Base-by-base conservation (phyloP, 805 yeast species). In the Suhomyces sp. region DNA sequence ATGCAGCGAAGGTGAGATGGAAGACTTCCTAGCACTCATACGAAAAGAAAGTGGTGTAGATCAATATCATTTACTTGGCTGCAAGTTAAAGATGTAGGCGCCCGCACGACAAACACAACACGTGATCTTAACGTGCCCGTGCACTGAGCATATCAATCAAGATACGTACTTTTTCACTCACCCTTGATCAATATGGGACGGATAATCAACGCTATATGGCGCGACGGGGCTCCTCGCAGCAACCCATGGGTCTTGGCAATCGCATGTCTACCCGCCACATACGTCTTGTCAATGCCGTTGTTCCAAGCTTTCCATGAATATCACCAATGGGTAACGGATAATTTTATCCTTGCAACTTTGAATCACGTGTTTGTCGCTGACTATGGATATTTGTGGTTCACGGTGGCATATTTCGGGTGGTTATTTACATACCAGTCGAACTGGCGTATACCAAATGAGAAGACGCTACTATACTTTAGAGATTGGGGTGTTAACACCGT, bases 331-430 rank as follows among this genome's bases (percentile, higher is more conserved):
- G 54, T 71, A 8, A 33, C 60, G 13, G 26, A 54, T 22, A 58
- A 49, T 49, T 9, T 33, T 13, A 24, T 61, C 13, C 50, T 61
- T 5, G 41, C 54, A n/a, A 48, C 40, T 40, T 27, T 64, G 45
- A 66, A 72, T 54, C 52, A 54, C 6, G 35, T 58, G 19, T 59
- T 71, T 44, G 63, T 72, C 4, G 56, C 60, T 44, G 58, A 58
- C 22, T 64, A 54, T 47, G 76, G 76, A 7, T 68, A 64, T 46
- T n/a, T 63, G 1, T 66, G 70, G 69, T 69, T 71, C 47, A 59
- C 69, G 3, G 13, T 62, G 2, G 61, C 48, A 6, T 64, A 57
- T 46, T 56, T 57, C n/a, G 45, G 60, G 5, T 47, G 55, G 17
- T 29, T 54, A n/a, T 41, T 57, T 12, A 47, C 53, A 0, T 50